Evolutionary conservation across 1,284 basidiomycete species (phyloP).

Genomic region (Coriolopsis trogii): DNA sequence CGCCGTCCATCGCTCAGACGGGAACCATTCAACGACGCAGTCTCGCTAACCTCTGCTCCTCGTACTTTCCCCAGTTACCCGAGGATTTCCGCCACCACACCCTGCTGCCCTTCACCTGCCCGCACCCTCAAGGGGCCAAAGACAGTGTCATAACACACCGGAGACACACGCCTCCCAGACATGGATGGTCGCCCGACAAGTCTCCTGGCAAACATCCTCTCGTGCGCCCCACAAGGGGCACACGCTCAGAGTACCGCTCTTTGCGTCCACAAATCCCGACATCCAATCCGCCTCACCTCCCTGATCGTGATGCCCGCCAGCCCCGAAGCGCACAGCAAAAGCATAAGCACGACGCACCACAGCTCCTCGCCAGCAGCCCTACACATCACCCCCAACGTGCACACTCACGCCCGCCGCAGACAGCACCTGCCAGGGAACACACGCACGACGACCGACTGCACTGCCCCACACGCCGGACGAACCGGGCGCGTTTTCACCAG

Average conservation of each 20-base stretch:
- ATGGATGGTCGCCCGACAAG: slow-evolving; percentile 9
- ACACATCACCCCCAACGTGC: slow-evolving; percentile 21
- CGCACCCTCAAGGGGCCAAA: slow-evolving; percentile 17
- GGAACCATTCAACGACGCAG: slow-evolving; percentile 19
- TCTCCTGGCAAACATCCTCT: slow-evolving; percentile 8
- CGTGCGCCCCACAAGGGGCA: slow-evolving; percentile 14
- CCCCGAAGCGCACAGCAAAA: slow-evolving; percentile 13
- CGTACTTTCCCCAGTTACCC: slow-evolving; percentile 26
- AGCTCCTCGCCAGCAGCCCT: slow-evolving; percentile 24
- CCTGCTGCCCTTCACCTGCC: slow-evolving; percentile 14
- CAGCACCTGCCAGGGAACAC: slow-evolving; percentile 16
- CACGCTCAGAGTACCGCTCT: slow-evolving; percentile 25
- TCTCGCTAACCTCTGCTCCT: slow-evolving; percentile 26
- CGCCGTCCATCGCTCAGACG: slow-evolving; percentile 17
- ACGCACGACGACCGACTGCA: slow-evolving; percentile 23
- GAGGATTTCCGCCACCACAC: slow-evolving; percentile 26
- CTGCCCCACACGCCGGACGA: slow-evolving; percentile 17
- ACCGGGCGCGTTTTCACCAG: slow-evolving; percentile 15
- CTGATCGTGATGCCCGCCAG: slow-evolving; percentile 20
- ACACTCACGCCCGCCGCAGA: slow-evolving; percentile 14
- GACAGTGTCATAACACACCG: slow-evolving; percentile 14
- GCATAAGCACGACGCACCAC: slow-evolving; percentile 8
- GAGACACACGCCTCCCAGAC: slow-evolving; percentile 24
- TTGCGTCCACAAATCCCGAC: slow-evolving; percentile 13
- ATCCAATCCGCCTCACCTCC: slow-evolving; percentile 16